A percentile compares a stretch with the other conserved stretches of the same genome.
phyloP scores from a whole-genome alignment of 108 stramenopile species.

The Nitzschia putrida region DNA sequence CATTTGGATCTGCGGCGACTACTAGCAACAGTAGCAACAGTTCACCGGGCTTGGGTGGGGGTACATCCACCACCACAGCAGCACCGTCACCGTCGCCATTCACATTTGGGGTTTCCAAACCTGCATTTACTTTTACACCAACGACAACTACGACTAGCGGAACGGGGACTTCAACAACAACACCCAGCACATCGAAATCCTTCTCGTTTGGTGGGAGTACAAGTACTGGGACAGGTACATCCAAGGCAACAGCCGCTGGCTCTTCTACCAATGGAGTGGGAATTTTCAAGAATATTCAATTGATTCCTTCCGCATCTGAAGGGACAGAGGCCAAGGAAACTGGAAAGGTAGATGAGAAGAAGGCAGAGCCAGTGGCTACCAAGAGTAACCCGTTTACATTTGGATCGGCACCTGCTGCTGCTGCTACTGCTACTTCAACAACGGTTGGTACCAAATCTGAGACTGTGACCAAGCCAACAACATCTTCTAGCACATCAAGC shows the following conservation, averaged over 20 bases:
- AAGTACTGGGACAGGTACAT: too few relatives aligned
- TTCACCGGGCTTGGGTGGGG: background rate
- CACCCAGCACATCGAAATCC: background rate
- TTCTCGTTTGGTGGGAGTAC: background rate
- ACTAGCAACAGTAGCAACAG: background rate
- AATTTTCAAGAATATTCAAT: slow-evolving; percentile 11
- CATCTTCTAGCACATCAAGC: too few relatives aligned
- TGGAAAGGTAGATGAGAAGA: too few relatives aligned
- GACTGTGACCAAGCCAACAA: background rate
- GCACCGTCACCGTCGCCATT: too few relatives aligned
- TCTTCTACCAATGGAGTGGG: too few relatives aligned
- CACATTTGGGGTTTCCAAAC: too few relatives aligned
- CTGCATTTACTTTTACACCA: too few relatives aligned
- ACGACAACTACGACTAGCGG: too few relatives aligned
- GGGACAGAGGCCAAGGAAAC: too few relatives aligned
- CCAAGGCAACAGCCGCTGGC: too few relatives aligned
- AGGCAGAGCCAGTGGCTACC: background rate
- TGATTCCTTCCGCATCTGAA: background rate
- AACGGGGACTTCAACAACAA: too few relatives aligned
- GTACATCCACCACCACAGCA: too few relatives aligned
- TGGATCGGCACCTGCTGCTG: background rate
- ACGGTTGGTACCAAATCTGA: background rate
- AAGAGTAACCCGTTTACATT: slow-evolving; percentile 4
- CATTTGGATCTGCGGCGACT: background rate
- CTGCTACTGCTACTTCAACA: background rate